Evolutionary conservation across 2,329 filamentous ascomycete genomes (phyloP), one percentile per base, ranked within the genome.

Genomic region (Fonsecaea monophora): DNA sequence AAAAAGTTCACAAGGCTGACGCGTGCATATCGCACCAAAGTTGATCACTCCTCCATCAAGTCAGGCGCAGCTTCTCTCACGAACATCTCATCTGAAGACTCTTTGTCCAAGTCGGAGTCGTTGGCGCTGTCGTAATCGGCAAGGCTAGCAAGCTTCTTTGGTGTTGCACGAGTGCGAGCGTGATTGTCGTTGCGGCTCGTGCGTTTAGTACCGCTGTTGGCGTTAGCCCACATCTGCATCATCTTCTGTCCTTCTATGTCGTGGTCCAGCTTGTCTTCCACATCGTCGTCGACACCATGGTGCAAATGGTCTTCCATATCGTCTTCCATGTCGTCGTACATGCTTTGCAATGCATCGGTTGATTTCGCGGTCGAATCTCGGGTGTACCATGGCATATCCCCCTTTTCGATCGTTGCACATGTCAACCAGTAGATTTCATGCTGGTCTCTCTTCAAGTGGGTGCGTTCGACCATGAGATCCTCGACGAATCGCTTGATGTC

Each of bases 351-450:
- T n/a, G 56, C 48, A 42, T 60, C 38, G 48, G n/a, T 61, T 4
- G 59, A 40, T 55, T 65, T 64, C 9, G 42, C 45, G 15, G 10
- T 25, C 4, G 15, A 10, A 13, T 56, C 10, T 38, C 59, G 34
- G 5, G 67, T 60, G 10, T 72, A 65, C 78, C 82, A 83, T 0
- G 80, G 81, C 71, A 81, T 74, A 72, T 83, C 77, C 64, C 71
- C 70, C 18, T 73, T 72, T n/a, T 75, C 72, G 53, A 85, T 75
- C 10, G 77, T 74, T 12, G 75, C 76, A 70, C 82, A 83, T 0
- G 82, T 83, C 58, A 85, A 74, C 71, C 83, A 82, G 3, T 74
- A 60, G 37, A 83, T 68, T 0, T 75, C 75, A 37, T 75, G 77
- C 32, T 75, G 68, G 2, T 74, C 71, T 7, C 76, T 66, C 61